A percentile compares a stretch with the other conserved stretches of the same genome.
Evolutionary conservation across 495 filamentous ascomycete genomes (phyloP).

Genomic region (Cudoniella acicularis): DNA sequence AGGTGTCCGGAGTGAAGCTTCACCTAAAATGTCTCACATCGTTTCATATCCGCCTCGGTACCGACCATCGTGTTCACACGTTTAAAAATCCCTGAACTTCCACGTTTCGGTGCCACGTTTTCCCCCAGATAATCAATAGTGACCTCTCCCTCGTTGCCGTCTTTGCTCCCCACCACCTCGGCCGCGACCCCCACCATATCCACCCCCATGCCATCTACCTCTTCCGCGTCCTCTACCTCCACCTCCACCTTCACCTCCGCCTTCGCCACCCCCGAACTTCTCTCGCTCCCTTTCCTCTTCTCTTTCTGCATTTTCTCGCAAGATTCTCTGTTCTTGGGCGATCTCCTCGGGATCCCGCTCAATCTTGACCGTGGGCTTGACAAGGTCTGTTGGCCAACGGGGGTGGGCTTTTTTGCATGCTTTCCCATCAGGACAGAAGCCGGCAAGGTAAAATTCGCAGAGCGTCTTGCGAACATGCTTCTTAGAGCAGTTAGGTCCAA

Average conservation of each 20-base stretch:
- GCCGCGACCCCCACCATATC: constrained; percentile 13
- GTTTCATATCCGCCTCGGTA: not conserved
- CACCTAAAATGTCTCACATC: not conserved
- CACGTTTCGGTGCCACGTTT: not conserved
- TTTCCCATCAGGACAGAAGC: constrained; percentile 89
- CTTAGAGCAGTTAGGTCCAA: constrained; percentile 82
- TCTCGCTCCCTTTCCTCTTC: constrained; percentile 33
- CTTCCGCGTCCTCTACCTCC: constrained; percentile 22
- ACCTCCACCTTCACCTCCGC: constrained; percentile 18
- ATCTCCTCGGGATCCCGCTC: constrained; percentile 25
- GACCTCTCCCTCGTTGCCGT: constrained; percentile 21
- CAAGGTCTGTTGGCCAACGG: constrained; percentile 69
- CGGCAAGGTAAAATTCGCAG: constrained; percentile 85
- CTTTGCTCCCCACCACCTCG: constrained; percentile 12
- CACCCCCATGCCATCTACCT: constrained; percentile 22
- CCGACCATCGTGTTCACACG: not conserved
- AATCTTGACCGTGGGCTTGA: constrained; percentile 49
- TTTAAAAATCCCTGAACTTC: not conserved
- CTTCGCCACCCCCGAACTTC: constrained; percentile 30
- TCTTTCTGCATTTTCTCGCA: constrained; percentile 32
- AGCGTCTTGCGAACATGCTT: constrained; percentile 74
- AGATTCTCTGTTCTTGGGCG: constrained; percentile 25
- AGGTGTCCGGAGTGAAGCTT: not conserved
- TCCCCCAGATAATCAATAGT: constrained; percentile 3
- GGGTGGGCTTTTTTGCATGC: constrained; percentile 76